These are phyloP conservation scores for Neospora caninum DNA, from an alignment of 169 alveolate species.

Conservation along the genomic window DNA sequence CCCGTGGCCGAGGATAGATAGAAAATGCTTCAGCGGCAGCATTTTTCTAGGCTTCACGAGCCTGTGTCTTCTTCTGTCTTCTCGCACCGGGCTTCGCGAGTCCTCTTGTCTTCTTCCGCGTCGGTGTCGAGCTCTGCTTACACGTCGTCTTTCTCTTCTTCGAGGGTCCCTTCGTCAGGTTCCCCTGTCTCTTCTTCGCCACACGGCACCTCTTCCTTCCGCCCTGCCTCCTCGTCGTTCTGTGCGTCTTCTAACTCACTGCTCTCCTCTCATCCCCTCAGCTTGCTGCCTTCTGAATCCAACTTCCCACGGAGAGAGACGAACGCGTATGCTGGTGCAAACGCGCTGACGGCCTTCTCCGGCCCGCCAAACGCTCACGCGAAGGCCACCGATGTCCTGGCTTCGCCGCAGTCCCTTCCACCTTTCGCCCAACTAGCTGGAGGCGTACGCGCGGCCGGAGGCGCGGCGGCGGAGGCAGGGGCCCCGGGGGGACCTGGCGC, in stretches of 20 bases:
- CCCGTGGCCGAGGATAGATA: too few relatives aligned
- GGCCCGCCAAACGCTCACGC: too few relatives aligned
- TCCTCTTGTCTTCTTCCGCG: background rate
- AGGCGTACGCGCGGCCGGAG: background rate
- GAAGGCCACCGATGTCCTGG: background rate
- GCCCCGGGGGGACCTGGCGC: background rate
- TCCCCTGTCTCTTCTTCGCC: background rate
- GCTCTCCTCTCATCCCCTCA: too few relatives aligned
- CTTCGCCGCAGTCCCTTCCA: background rate
- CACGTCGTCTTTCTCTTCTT: too few relatives aligned
- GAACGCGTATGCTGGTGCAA: too few relatives aligned
- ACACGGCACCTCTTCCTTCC: too few relatives aligned
- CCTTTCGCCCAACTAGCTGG: background rate
- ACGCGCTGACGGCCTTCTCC: too few relatives aligned
- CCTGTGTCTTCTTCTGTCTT: background rate
- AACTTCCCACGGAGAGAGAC: too few relatives aligned
- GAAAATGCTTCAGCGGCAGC: background rate
- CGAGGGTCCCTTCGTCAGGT: background rate
- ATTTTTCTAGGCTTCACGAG: background rate
- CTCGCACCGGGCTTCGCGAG: background rate
- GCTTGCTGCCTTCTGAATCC: too few relatives aligned
- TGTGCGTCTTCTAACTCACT: background rate
- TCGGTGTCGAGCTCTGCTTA: too few relatives aligned
- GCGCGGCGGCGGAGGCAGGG: background rate
- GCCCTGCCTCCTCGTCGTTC: background rate